Evolutionary conservation across 768 basidiomycete genomes (phyloP), one percentile per base, ranked within the genome.

Genomic region (Cystobasidium onofrii): DNA sequence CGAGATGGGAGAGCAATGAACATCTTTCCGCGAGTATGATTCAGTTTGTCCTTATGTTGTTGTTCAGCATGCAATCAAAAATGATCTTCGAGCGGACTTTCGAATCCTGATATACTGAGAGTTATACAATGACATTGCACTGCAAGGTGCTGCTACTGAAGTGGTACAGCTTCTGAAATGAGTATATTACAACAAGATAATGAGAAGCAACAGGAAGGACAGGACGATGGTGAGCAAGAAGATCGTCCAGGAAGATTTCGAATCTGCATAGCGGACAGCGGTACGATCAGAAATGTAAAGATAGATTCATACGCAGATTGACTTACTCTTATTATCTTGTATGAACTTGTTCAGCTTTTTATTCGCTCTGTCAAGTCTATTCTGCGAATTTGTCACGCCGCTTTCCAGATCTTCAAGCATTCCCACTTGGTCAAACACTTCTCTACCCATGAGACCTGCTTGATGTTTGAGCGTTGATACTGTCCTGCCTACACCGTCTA

Each of bases 391-490:
- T 6, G 75, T 60, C 10, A 75, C 74, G 4, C 43, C 29, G 10
- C 41, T 41, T 31, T 72, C 70, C 4, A 75, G 39, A 20, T 60
- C 50, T 15, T 46, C 60, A n/a, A 75, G 73, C 74, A 75, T 43
- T 13, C 73, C 65, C 77, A 89, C 90, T 78, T 99, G 96, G 79
- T 94, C 92, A 10, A 80, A 83, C 63, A 98, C 90, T 80, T 99
- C 96, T 73, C 87, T 87, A 0, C 95, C 95, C 87, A 99, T 99
- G 36, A 97, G 83, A 13, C 89, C 90, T 0, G 96, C 96, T 82
- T 98, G 96, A 76, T 90, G 88, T 0, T 89, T 88, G 7, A 99
- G 83, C 0, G 89, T 93, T 72, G 80, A 87, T 66, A 99, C 81
- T 1, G 94, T 93, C 0, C 92, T 92, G 0, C 89, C 86, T 79